phyloP scores from a whole-genome alignment of 805 yeast genomes.

The Lachancea cidri region DNA sequence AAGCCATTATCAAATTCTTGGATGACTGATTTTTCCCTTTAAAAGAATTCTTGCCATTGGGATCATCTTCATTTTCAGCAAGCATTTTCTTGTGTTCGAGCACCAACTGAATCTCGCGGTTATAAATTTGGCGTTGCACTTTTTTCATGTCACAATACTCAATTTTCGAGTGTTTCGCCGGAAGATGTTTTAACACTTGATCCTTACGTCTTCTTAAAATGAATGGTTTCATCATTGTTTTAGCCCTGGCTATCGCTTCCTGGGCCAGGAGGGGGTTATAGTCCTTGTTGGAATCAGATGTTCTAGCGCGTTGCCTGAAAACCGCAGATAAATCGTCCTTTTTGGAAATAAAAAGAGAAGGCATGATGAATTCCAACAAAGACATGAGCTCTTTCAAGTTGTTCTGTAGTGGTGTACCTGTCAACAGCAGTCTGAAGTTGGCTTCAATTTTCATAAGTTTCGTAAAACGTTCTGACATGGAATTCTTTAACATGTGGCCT shows the following conservation, averaged over 20 bases:
- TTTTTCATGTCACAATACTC: conserved; percentile 60
- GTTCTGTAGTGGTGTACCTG: conserved; percentile 97
- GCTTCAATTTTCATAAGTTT: conserved; percentile 83
- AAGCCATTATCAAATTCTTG: conserved; percentile 75
- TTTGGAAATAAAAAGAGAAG: conserved; percentile 72
- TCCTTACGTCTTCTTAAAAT: conserved; percentile 86
- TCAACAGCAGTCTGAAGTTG: conserved; percentile 75
- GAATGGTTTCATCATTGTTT: conserved; percentile 98
- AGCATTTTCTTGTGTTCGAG: conserved; percentile 31
- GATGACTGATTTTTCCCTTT: conserved; percentile 34
- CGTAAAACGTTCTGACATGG: conserved; percentile 77
- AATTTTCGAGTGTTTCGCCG: conserved; percentile 62
- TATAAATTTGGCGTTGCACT: conserved; percentile 55
- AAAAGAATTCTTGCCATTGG: conserved; percentile 21
- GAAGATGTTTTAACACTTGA: conserved; percentile 87
- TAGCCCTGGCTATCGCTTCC: conserved; percentile 89
- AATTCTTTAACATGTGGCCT: conserved; percentile 94
- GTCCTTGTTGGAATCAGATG: conserved; percentile 46
- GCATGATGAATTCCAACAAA: conserved; percentile 84
- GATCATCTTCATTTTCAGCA: conserved; percentile 23
- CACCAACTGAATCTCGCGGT: conserved; percentile 45
- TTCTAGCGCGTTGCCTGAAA: conserved; percentile 82
- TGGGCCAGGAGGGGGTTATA: conserved; percentile 81
- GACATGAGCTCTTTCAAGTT: conserved; percentile 88
- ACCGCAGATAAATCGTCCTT: conserved; percentile 76